Evolutionary conservation across 2,329 filamentous ascomycete species (phyloP), one percentile per base, ranked within the genome.

Genomic region (Hymenoscyphus repandus): DNA sequence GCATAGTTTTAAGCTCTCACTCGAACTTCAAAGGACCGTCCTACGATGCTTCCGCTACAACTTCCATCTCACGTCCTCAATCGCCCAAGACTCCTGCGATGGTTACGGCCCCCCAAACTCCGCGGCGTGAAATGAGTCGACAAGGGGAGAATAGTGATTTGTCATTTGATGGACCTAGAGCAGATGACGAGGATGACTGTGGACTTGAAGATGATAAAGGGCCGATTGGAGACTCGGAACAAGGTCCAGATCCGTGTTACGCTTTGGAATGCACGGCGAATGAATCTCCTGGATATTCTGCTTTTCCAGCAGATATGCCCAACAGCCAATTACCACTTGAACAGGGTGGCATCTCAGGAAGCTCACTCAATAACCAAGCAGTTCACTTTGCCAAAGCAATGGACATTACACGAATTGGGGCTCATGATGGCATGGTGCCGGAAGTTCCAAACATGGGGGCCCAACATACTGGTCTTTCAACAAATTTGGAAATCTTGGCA

Each of bases 1-100:
- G 17, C n/a, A 43, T n/a, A 38, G 27, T 33, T 31, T 40, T 48
- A 20, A 39, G 34, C 38, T 39, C 27, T 27, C 27, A 22, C 3
- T 43, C 49, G 17, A 52, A 52, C 42, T 49, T 51, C 38, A 38
- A 49, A n/a, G 51, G 47, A 15, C 43, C 45, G 9, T 52, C 31
- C 39, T 48, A 49, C 18, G 50, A 52, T 45, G 18, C 45, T 3
- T 15, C 38, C 31, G 33, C 31, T 32, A 34, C 17, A 10, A 33
- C n/a, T 33, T 15, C 32, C 10, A 30, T 30, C 11, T 31, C 36
- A 34, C 18, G 10, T 6, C 39, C 47, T 2, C 31, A 20, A 20
- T 49, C 47, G 15, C 47, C 39, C 20, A 43, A 43, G 15, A 45
- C 50, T 39, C 41, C 40, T 17, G 20, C 18, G 5, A 51, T 48